Base-by-base conservation (phyloP, 331 rosid genomes). In the Arachis monticola region DNA sequence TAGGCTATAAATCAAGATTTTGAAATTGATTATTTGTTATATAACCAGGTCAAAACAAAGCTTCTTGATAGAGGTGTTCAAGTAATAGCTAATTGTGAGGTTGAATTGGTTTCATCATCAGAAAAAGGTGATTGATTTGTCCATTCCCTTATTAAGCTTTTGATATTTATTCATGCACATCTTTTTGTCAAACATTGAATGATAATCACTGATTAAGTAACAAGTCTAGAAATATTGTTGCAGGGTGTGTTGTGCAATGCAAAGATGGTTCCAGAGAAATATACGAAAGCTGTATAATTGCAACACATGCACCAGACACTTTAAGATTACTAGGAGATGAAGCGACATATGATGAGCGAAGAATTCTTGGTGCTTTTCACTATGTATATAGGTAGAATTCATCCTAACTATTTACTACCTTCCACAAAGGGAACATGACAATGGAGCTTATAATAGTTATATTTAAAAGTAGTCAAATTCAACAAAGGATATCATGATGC, bases 311-410 rank as follows among this genome's bases (percentile, higher is more conserved):
- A 61, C 98, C 98, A 9, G 97, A 93, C 41, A 85, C 98, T 46
- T 55, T 91, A 78, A 79, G 86, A 82, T 66, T 93, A 75, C 81
- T 93, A 81, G 93, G 97, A 74, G 88, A 84, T 10, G 87, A 90
- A 81, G 97, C 93, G 68, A 91, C 97, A 50, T 81, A 73, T 3
- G 86, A 87, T 35, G 97, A 93, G 62, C 59, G 73, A 62, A 88
- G 97, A 90, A 81, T 93, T 60, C 93, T 93, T 11, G 97, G 97
- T 51, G 98, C 98, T 73, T 93, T 93, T 83, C 97, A 88, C 80
- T 93, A 91, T 72, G 93, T 85, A 2, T 80, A 88, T 80, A 91
- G 97, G 98, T 93, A 30, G 73, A 41, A 72, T 77, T 65, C 51
- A 40, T 64, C 64, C 46, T 58, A 60, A 8, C 27, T 22, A 0